A percentile compares a stretch with the other conserved stretches of the same genome.
phyloP scores from a whole-genome alignment of 2,329 filamentous ascomycete genomes.

The Colletotrichum phormii region DNA sequence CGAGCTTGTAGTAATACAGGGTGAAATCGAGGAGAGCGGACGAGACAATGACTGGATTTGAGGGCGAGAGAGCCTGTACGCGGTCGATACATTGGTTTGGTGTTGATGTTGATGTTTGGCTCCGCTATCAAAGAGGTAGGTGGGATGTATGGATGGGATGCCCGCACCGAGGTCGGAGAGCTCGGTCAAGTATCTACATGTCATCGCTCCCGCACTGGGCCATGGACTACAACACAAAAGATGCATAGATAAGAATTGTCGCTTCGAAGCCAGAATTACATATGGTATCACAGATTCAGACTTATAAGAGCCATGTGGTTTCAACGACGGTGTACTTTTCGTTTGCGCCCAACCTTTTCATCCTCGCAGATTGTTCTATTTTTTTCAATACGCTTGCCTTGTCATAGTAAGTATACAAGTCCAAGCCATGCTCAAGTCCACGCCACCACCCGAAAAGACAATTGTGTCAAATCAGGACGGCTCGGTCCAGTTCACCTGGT shows the following conservation, averaged over 20 bases:
- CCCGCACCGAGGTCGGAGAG: not conserved
- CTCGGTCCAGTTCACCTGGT: slow-evolving; percentile 98
- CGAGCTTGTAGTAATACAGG: no score
- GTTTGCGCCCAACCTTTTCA: not conserved
- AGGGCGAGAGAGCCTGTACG: not conserved
- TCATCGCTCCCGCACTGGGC: not conserved
- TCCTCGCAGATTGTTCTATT: slow-evolving; percentile 24
- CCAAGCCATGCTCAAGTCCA: not conserved
- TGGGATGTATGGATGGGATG: not conserved
- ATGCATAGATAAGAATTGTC: not conserved
- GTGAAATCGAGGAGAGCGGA: not conserved
- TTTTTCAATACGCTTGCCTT: slow-evolving; percentile 29
- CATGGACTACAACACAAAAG: not conserved
- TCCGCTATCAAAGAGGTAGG: not conserved
- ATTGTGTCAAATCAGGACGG: slow-evolving; percentile 56
- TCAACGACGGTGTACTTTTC: not conserved
- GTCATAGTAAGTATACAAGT: slow-evolving; percentile 27
- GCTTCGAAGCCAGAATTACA: not conserved
- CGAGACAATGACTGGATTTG: not conserved
- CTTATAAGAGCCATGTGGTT: not conserved
- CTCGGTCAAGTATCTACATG: not conserved
- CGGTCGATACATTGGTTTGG: not conserved
- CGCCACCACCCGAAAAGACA: not conserved
- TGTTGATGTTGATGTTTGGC: not conserved
- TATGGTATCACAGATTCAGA: not conserved